Base-by-base conservation (phyloP, 176 grass and related monocot genomes). In the Miscanthus lutarioriparius region DNA sequence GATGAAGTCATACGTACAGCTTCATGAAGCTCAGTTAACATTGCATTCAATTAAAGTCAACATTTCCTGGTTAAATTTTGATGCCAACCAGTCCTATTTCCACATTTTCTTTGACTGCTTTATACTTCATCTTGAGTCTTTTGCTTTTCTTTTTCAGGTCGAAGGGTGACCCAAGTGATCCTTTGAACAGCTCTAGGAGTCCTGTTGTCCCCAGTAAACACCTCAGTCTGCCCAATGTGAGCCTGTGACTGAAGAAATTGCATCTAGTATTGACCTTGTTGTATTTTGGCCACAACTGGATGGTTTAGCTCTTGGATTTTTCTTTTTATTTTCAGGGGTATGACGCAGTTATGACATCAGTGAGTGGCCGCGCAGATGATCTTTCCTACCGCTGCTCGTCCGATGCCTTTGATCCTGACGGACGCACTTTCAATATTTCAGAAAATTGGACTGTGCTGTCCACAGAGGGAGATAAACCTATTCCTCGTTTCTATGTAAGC, bases 401-500 rank as follows among this genome's bases (percentile, higher is more conserved):
- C 17, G 85, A 87, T 79, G 79, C 86, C 44, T 89, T 85, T 79
- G 80, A 95, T 86, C 82, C 86, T 5, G 72, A 90, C 4, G 70
- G 70, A 12, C 84, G 72, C 40, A 74, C 56, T 68, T 84, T 98
- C 80, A 88, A 86, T 15, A 86, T 83, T 79, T 85, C 91, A 36
- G 91, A 89, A 39, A 94, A 92, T 70, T 98, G 96, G 96, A 84
- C 64, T 11, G 91, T 84, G 32, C 73, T 98, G 69, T 82, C 89
- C 37, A 94, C 96, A 1, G 91, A 95, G 43, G 96, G 96, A 33
- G 75, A 87, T 56, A 92, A 89, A 75, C 96, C 96, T 25, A 61
- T 26, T 77, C 91, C 96, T 76, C 96, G 96, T 58, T 98, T 94
- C 44, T 85, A 91, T 90, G 96, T 98, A 90, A 88, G 82, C 25